Evolutionary conservation across 1,284 basidiomycete genomes (phyloP).

Genomic region (Leccinum pachyderme): DNA sequence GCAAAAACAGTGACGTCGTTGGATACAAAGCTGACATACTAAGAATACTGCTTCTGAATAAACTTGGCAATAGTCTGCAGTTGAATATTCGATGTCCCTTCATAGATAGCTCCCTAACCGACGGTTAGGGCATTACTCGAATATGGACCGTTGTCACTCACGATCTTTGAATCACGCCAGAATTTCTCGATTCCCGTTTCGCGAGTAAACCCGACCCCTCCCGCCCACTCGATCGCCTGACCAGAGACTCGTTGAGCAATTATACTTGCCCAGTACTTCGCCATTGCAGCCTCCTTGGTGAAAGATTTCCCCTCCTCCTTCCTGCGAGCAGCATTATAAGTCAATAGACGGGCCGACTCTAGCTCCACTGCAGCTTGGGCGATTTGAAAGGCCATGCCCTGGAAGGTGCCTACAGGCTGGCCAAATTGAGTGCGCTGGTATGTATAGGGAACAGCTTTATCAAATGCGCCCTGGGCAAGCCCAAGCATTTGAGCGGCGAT

Average conservation of each 20-base stretch:
- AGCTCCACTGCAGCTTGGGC: conserved; percentile 87
- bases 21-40: conserved; percentile 7
- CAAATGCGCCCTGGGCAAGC: conserved; percentile 95
- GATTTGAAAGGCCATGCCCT: conserved; percentile 96
- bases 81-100: conserved; percentile 96
- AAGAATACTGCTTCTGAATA: conserved; percentile 77
- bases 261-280: conserved; percentile 87
- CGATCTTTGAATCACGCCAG: conserved; percentile 95
- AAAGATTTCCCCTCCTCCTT: conserved; percentile 90
- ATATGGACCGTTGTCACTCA: conserved; percentile 40
- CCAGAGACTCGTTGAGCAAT: conserved; percentile 90
- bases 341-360: conserved; percentile 88
- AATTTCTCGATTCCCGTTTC: conserved; percentile 95
- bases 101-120: conserved; percentile 83
- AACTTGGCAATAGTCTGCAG: conserved; percentile 94
- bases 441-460: conserved; percentile 90
- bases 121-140: conserved; percentile 1
- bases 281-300: conserved; percentile 95
- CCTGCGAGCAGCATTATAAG: conserved; percentile 93
- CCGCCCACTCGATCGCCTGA: conserved; percentile 94
- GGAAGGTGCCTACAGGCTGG: conserved; percentile 88
- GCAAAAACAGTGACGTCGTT: conserved; percentile 32
- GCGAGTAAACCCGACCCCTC: conserved; percentile 92
- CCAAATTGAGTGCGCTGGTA: conserved; percentile 95
- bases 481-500: conserved; percentile 98